Evolutionary conservation across 1,284 basidiomycete species (phyloP).

Genomic region (Puccinia brachypodii): DNA sequence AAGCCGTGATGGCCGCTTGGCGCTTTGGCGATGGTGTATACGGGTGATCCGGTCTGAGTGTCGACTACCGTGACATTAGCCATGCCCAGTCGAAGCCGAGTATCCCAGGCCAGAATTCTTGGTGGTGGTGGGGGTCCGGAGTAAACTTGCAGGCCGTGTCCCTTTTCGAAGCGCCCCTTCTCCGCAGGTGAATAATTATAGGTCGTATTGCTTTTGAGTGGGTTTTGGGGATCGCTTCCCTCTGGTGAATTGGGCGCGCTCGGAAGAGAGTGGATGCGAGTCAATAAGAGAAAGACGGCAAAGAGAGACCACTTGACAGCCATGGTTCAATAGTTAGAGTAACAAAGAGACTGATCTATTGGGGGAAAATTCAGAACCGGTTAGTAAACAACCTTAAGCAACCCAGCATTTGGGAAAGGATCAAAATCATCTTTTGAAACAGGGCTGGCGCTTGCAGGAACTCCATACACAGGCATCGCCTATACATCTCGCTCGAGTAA

Average conservation of each 20-base stretch:
- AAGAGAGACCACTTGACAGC: neutral
- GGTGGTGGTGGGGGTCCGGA: neutral
- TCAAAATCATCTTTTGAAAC: no score
- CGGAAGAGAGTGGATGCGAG: neutral
- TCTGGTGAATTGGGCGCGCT: neutral
- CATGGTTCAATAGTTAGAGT: no score
- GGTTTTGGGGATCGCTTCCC: neutral
- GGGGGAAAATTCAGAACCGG: no score
- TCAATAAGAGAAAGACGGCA: neutral
- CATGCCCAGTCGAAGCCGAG: neutral
- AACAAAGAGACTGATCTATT: no score
- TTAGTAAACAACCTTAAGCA: no score
- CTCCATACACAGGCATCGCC: no score
- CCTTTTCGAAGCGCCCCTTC: no score
- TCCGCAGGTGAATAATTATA: no score
- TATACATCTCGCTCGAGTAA: no score
- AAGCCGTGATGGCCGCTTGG: neutral
- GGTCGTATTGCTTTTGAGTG: neutral
- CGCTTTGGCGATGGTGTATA: neutral
- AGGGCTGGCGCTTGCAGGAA: no score
- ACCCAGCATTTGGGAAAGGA: no score
- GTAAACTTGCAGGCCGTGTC: no score
- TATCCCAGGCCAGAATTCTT: neutral
- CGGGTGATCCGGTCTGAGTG: neutral
- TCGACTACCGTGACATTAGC: neutral